Evolutionary conservation across 257 asterid species (phyloP), one percentile per base, ranked within the genome.

Genomic region (Eucommia ulmoides): DNA sequence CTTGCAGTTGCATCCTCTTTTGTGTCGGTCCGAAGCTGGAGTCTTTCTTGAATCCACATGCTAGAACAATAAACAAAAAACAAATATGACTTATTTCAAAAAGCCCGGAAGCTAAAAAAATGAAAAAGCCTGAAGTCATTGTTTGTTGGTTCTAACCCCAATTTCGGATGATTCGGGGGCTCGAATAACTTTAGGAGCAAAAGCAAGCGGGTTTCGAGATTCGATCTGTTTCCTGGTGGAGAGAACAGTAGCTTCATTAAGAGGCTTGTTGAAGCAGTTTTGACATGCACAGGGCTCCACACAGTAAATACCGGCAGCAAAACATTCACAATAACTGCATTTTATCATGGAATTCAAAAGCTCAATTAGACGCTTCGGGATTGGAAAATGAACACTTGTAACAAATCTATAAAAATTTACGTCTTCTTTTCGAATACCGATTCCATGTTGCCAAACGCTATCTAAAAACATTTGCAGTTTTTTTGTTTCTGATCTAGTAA

Each of bases 1-100:
- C 24, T 76, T 79, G 79, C 88, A 79, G 73, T 75, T 79, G 73
- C 88, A 79, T 51, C 88, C 88, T 72, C 83, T 56, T 62, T 79
- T 79, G 55, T 79, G 88, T 33, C 83, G 70, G 51, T 83, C 74
- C 18, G 88, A 75, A 52, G 83, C 78, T 49, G 83, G 83, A 46
- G 83, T 73, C 23, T 70, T 67, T 64, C 65, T 55, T 26, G 71
- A 69, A 22, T 73, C 78, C 9, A 70, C 74, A 81, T 79, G 58
- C 46, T 41, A 49, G 15, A 65, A 52, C 3, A 15, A 42, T 8
- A n/a, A n/a, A n/a, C n/a, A n/a, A n/a, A n/a, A n/a, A n/a, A n/a
- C n/a, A n/a, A n/a, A n/a, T n/a, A n/a, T n/a, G n/a, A n/a, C n/a
- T n/a, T n/a, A n/a, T n/a, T n/a, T n/a, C n/a, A n/a, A n/a, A n/a